Evolutionary conservation across 1,139 yeast species (phyloP), one percentile per base, ranked within the genome.

Genomic region (Nematodospora anomalae): DNA sequence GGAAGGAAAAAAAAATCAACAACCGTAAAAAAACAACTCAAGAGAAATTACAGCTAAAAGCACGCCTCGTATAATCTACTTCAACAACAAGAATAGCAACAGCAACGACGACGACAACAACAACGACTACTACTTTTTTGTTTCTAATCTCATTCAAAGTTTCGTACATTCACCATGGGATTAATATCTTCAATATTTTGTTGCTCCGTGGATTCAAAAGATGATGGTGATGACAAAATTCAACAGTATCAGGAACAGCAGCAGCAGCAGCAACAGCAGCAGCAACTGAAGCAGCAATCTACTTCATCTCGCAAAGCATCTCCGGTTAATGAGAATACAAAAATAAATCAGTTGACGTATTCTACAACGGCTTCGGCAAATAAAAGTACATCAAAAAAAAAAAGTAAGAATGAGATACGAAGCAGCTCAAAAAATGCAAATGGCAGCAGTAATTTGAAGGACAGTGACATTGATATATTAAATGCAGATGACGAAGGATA

Each of bases 161-260:
- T n/a, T n/a, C n/a, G n/a, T n/a, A n/a, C n/a, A n/a, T n/a, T n/a
- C 14, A 37, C 20, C 25, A 58, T 58, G 62, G 59, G 55, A 34
- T 43, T 60, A 15, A 49, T 64, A 40, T 48, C 65, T 30, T 57
- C 72, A 8, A 53, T 69, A 30, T 64, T 69, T 28, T 71, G 76
- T 46, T 70, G 76, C 41, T 63, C 70, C 6, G 60, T 55, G 15
- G 65, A 60, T 41, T 49, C 69, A 30, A 54, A 56, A 33, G 74
- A 67, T 41, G 72, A 66, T 36, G 53, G 57, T 14, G 59, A 62
- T 35, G 64, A 58, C 35, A 57, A 55, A 36, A 34, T 49, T 46
- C 48, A 49, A 37, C 44, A 36, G 10, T 35, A 23, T 22, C 29
- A 16, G 22, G n/a, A 24, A 27, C 28, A 29, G 23, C 30, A 15